These are phyloP conservation scores for Adenanthera pavonina DNA, from an alignment of 306 rosid genomes.

Conservation along the genomic window DNA sequence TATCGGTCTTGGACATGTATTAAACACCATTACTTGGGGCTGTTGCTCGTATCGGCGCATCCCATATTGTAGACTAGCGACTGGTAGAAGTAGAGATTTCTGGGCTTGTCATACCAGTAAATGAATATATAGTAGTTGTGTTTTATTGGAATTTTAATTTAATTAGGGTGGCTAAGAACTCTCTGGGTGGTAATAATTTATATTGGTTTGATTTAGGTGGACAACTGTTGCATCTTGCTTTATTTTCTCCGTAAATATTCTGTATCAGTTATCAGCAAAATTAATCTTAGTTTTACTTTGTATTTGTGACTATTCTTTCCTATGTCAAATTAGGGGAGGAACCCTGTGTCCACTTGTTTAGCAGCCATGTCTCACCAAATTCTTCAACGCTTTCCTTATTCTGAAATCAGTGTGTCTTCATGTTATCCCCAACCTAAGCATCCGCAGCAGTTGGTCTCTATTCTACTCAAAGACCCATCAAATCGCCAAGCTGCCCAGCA, in stretches of 20 bases:
- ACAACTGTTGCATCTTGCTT: not conserved
- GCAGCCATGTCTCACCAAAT: slow-evolving; percentile 31
- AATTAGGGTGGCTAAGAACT: not conserved
- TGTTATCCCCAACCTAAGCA: slow-evolving; percentile 35
- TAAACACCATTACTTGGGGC: not conserved
- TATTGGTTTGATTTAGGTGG: not conserved
- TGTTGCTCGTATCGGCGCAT: not conserved
- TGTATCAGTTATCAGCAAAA: not conserved
- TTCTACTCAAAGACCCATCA: slow-evolving; percentile 54
- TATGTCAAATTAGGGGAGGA: slow-evolving; percentile 34
- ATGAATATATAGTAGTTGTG: not conserved
- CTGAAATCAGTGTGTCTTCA: not conserved
- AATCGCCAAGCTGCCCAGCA: slow-evolving; percentile 45
- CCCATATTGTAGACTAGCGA: not conserved
- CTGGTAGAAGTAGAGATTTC: not conserved
- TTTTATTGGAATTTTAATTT: not conserved
- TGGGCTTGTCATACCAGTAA: not conserved
- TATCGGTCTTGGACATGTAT: not conserved
- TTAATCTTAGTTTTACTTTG: not conserved
- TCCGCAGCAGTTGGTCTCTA: slow-evolving; percentile 54
- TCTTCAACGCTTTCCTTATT: slow-evolving; percentile 14
- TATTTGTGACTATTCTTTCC: not conserved
- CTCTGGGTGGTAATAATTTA: not conserved
- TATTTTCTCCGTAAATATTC: not conserved
- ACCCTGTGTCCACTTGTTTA: slow-evolving; percentile 11